Conservation (phyloP, 306 rosid species). For the Hippophae gyantsensis region DNA sequence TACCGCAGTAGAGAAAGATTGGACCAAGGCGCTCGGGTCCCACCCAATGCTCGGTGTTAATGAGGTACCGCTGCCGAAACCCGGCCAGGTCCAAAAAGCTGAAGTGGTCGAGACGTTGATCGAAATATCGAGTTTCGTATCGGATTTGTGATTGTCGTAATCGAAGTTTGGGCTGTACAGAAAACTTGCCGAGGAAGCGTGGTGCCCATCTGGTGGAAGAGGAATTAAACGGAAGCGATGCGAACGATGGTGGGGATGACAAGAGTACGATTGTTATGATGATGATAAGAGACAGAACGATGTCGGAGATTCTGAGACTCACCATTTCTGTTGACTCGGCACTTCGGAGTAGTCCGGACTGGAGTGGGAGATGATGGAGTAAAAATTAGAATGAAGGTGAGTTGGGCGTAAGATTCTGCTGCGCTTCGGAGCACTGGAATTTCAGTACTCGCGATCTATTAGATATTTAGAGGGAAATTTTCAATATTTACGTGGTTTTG, state of each 20-base stretch:
- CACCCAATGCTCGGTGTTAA: slow-evolving; percentile 61
- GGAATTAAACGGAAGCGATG: slow-evolving; percentile 12
- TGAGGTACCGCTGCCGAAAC: slow-evolving; percentile 68
- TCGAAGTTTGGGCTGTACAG: slow-evolving; percentile 9
- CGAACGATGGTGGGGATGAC: slow-evolving; percentile 15
- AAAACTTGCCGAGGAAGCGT: slow-evolving; percentile 34
- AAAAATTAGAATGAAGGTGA: too few relatives aligned
- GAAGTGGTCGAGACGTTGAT: slow-evolving; percentile 79
- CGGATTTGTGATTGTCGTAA: slow-evolving; percentile 4
- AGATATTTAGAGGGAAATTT: too few relatives aligned
- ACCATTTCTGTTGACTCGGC: slow-evolving; percentile 17
- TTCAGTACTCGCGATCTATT: too few relatives aligned
- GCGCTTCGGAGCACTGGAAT: too few relatives aligned
- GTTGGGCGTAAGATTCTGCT: too few relatives aligned
- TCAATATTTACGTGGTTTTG: too few relatives aligned
- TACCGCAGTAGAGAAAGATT: slow-evolving; percentile 81
- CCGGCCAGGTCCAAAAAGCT: slow-evolving; percentile 47
- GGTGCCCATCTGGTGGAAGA: slow-evolving; percentile 23
- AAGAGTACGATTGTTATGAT: slow-evolving; percentile 1
- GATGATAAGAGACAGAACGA: slow-evolving; percentile 2
- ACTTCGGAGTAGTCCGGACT: too few relatives aligned
- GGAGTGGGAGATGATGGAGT: too few relatives aligned
- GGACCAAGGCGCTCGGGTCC: slow-evolving; percentile 48
- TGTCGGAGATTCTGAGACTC: slow-evolving; percentile 4
- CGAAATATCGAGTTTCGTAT: slow-evolving; percentile 54